Base-by-base conservation (phyloP, 495 filamentous ascomycete genomes). In the Gamarada debralockiae region DNA sequence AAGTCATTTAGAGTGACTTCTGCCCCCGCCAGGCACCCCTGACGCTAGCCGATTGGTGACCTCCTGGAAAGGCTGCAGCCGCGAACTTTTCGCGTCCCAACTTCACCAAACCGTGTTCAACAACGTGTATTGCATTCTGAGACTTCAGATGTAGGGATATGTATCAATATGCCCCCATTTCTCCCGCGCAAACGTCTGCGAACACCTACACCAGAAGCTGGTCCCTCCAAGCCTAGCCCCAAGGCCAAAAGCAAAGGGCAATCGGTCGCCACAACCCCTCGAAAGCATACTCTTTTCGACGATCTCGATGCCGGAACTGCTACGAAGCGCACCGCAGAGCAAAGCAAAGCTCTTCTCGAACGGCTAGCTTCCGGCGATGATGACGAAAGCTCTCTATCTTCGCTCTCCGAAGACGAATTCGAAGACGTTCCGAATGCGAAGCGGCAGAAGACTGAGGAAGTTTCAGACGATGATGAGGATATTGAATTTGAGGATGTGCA, bases 401-500 rank as follows among this genome's bases (percentile, higher is more conserved):
- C 81, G 0, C 67, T 89, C 15, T 89, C 84, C 31, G 86, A 90
- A 51, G 73, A 68, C 47, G 79, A 86, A 45, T 86, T 87, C 53
- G 83, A 87, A 53, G 52, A 61, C 48, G 47, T 59, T 1, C 57
- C 52, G 10, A 27, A 23, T 22, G 52, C 49, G 48, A 83, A 87
- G 47, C 24, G 56, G 37, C 58, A 57, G 45, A 63, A 52, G 22
- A 48, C 68, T 4, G 69, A 79, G 1, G 74, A 81, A 0, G 76
- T 73, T 4, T 77, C 81, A 2, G 82, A 82, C 2, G 75, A 77
- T 0, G 85, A 92, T 22, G 86, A 87, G 25, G 84, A 83, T 38
- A 75, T 89, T 47, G 87, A 95, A 57, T 96, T 93, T 76, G 92
- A 96, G 72, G 90, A 96, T 71, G 90, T 92, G 3, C 55, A 44